Evolutionary conservation across 106 monocot genomes (phyloP), one percentile per base, ranked within the genome.

Genomic region (Chionographis japonica): DNA sequence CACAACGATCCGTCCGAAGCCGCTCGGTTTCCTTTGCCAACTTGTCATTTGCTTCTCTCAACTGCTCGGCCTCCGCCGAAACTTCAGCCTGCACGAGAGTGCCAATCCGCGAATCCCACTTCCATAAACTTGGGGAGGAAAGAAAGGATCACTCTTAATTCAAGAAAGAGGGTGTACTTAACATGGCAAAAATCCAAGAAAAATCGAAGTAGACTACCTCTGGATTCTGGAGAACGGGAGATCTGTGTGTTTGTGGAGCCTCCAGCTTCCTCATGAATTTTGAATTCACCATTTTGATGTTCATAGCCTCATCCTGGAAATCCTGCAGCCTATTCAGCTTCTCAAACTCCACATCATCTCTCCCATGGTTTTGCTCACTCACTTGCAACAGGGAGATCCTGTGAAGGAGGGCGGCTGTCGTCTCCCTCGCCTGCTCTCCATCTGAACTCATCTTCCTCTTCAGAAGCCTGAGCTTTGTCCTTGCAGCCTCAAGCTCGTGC

Each of bases 11-110:
- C 8, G 58, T 79, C 64, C 64, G 82, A 8, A 91, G 68, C 64
- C 80, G 85, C 61, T 85, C 88, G 27, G 88, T 73, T 77, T 83
- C 66, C 50, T 79, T 78, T 66, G 46, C 70, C 68, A 91, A 49
- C 38, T 78, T 70, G 20, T 77, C 77, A 41, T 91, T 94, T 46
- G 60, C 76, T 71, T 83, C 70, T 71, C 75, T 85, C 70, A 85
- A 52, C 0, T 41, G 35, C 20, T 68, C 66, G 5, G 49, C 56
- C 67, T 84, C 87, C 19, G 82, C 72, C 41, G 75, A 40, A 65
- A 72, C 73, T 41, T 68, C 35, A 17, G 46, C 63, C 94, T 94
- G 87, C 43, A 42, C 62, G 4, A 46, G 10, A 73, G 54, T 4
- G 40, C 43, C 43, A 8, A 46, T 46, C 43, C 5, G 8, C 8